A percentile compares a stretch with the other conserved stretches of the same genome.
Conservation (phyloP, 768 basidiomycete species). For the Termitomyces sp. region DNA sequence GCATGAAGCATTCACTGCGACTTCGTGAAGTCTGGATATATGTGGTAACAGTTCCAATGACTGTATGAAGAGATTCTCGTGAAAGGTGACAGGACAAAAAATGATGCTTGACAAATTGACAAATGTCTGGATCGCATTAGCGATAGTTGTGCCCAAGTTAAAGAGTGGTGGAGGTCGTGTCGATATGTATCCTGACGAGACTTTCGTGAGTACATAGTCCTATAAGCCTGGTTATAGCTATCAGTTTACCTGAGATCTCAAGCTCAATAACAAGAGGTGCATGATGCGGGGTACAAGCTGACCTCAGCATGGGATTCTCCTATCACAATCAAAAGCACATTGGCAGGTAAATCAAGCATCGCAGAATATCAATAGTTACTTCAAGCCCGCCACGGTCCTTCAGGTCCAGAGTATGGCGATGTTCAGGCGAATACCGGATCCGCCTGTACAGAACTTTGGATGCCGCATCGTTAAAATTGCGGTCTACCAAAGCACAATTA, state of each 20-base stretch:
- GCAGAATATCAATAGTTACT: constrained; percentile 24
- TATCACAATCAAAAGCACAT: constrained; percentile 6
- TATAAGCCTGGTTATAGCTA: no score
- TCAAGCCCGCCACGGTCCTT: constrained; percentile 27
- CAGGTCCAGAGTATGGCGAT: constrained; percentile 27
- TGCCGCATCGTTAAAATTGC: constrained; percentile 38
- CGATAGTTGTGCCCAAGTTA: constrained; percentile 21
- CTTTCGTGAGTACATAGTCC: background rate
- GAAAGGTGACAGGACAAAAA: constrained; percentile 29
- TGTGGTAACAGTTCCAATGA: constrained; percentile 19
- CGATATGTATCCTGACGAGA: constrained; percentile 17
- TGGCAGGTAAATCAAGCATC: background rate
- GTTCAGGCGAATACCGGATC: constrained; percentile 37
- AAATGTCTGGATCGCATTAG: constrained; percentile 25
- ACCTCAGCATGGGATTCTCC: constrained; percentile 31
- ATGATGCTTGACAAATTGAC: constrained; percentile 26
- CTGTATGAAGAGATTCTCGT: constrained; percentile 27
- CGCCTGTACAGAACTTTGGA: constrained; percentile 40
- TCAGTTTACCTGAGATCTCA: constrained; percentile 38
- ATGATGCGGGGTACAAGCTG: constrained; percentile 35
- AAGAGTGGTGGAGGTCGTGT: constrained; percentile 26
- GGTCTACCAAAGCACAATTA: constrained; percentile 39
- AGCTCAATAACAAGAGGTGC: constrained; percentile 35
- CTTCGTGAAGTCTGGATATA: constrained; percentile 17
- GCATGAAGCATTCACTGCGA: constrained; percentile 34